Evolutionary conservation across 2,329 filamentous ascomycete genomes (phyloP), one percentile per base, ranked within the genome.

Genomic region (Fusarium nygamai): DNA sequence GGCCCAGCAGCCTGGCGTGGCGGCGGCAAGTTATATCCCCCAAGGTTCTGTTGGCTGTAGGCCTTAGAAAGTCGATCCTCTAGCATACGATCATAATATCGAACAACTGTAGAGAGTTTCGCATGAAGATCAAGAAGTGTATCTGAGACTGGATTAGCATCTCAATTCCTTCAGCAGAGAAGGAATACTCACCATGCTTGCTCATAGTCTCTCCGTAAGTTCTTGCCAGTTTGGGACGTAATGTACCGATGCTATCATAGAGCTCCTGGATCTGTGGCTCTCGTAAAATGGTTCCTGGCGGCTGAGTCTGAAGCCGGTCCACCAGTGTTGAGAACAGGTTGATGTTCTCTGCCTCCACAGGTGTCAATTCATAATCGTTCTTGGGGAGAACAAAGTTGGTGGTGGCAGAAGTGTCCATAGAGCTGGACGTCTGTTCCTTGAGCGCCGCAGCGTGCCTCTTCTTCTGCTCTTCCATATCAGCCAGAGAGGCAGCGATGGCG

Each of bases 151-250:
- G 22, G 20, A 70, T 81, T 67, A 80, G 71, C 38, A 53, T 36
- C 33, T 36, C 33, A 20, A 22, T 36, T 34, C 46, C 22, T 19
- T 36, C 19, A 29, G 31, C 38, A 20, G 6, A 9, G 34, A 43
- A 13, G 6, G 9, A 22, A 41, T 46, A 61, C 90, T 81, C 85
- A 94, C 94, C 95, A 82, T 98, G 96, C 83, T 99, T 99, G 89
- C 96, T 98, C 96, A 99, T 98, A 1, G 96, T 98, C 85, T 99
- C 96, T 63, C 96, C 96, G 80, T 98, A 98, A 1, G 96, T 98
- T 65, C 96, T 90, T 9, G 96, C 96, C 63, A 99, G 87, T 82
- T 99, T 99, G 4, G 96, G 96, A 57, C 96, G 90, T 72, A 99
- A 85, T 22, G 94, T 89, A n/a, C 96, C 95, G 78, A 99, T 98